Percentiles rank a stretch among this genome's conserved stretches.
Conservation (phyloP, 2,329 filamentous ascomycete genomes). For the Fusarium haematococcum region DNA sequence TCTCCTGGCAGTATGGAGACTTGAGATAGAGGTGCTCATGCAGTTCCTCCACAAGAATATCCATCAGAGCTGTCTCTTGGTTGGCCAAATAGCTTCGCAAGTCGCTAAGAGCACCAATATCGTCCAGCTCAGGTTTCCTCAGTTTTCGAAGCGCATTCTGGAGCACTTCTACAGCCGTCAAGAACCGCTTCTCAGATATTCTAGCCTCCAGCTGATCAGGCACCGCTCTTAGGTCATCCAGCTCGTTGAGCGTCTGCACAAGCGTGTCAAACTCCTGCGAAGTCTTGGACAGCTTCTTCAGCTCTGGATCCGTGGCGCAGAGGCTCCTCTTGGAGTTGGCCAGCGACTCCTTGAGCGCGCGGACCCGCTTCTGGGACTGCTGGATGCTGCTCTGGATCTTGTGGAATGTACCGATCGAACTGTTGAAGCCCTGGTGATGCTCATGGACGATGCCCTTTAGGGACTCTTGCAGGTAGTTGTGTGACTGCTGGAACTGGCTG, state of each 20-base stretch:
- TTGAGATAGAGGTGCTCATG: constrained; percentile 98
- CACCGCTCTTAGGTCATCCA: constrained; percentile 89
- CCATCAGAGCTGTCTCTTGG: constrained; percentile 90
- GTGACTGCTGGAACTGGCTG: constrained; percentile 83
- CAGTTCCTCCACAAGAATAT: constrained; percentile 96
- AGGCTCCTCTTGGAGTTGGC: constrained; percentile 83
- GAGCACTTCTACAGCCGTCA: constrained; percentile 91
- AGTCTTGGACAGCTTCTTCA: constrained; percentile 87
- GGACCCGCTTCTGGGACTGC: constrained; percentile 85
- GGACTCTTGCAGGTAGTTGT: constrained; percentile 90
- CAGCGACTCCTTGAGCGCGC: constrained; percentile 85
- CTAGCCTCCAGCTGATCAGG: constrained; percentile 93
- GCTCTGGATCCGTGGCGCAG: constrained; percentile 86
- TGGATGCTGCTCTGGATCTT: constrained; percentile 97
- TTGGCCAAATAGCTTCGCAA: constrained; percentile 89
- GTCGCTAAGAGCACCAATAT: constrained; percentile 89
- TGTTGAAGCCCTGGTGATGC: constrained; percentile 99
- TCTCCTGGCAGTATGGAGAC: constrained; percentile 95
- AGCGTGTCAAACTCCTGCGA: constrained; percentile 93
- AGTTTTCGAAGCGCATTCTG: constrained; percentile 88
- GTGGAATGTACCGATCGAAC: constrained; percentile 98
- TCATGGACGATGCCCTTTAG: constrained; percentile 97
- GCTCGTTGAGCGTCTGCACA: constrained; percentile 82
- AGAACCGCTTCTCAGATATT: constrained; percentile 95
- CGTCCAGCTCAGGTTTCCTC: constrained; percentile 87